phyloP scores from a whole-genome alignment of 1,139 yeast genomes.

The Hansenula anomala region DNA sequence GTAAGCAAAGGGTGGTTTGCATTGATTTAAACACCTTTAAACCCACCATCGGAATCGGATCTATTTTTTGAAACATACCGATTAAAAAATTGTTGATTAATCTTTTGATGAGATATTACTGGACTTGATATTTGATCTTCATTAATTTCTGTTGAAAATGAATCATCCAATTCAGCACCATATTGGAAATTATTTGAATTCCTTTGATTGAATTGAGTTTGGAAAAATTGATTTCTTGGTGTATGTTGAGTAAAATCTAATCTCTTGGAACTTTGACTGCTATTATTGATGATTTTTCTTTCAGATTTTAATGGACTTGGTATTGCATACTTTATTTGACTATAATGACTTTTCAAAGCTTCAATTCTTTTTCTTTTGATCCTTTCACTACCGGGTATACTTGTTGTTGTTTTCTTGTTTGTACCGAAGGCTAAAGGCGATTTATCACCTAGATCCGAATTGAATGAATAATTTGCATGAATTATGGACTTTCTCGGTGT shows the following conservation, averaged over 20 bases:
- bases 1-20: too few relatives aligned
- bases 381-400: constrained; percentile 31
- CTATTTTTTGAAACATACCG: not conserved
- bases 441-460: too few relatives aligned
- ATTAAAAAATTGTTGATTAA: not conserved
- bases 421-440: not conserved
- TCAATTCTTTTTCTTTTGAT: constrained; percentile 27
- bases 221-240: not conserved
- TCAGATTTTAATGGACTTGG: constrained; percentile 26
- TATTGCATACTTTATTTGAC: constrained; percentile 27
- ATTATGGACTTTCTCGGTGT: constrained; percentile 9
- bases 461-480: not conserved
- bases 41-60: not conserved
- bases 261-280: not conserved
- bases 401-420: constrained; percentile 3
- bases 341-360: constrained; percentile 28
- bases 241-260: not conserved
- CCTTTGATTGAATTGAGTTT: too few relatives aligned
- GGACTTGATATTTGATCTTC: constrained; percentile 10
- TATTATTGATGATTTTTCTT: not conserved
- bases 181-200: constrained; percentile 1
- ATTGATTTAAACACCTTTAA: too few relatives aligned
- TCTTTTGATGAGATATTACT: constrained; percentile 5
- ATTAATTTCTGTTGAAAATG: not conserved
- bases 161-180: not conserved